Evolutionary conservation across 495 filamentous ascomycete species (phyloP), one percentile per base, ranked within the genome.

Genomic region (Penicillium coprophilum): DNA sequence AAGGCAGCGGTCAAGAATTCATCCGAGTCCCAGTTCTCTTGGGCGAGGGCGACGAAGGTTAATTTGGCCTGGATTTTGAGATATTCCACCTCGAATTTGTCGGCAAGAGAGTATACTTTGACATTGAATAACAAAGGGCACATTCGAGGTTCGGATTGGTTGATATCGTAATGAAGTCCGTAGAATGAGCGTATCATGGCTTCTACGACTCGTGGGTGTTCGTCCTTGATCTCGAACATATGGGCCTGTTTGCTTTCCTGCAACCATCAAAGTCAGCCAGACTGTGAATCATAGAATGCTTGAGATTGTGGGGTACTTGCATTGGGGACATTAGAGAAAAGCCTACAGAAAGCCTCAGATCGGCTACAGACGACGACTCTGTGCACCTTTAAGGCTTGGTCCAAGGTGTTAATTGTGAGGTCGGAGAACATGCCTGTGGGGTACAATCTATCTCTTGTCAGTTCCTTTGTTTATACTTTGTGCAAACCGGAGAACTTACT

Each of bases 61-160:
- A 66, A 47, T 23, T 53, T 57, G 0, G 73, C 65, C 10, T 75
- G 56, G 0, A 61, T 30, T 56, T 77, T 74, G 9, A 81, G 57
- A 12, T 43, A 57, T 0, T 51, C 58, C 5, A 81, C 63, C 20
- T 61, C 58, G 53, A 72, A 78, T 47, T 77, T 78, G 50, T 79
- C 72, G 3, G 70, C 75, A 23, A 77, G 66, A 4, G 68, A 52
- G 47, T 78, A 81, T n/a, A 77, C 61, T n/a, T 66, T 63, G 50
- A 17, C 34, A 17, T 76, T 63, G 53, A 72, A 66, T 6, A 71
- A 34, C 27, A 73, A 46, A 27, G 60, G 43, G 11, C 50, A 63
- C 64, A 67, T 50, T 40, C 59, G 34, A 13, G 19, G 66, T 50
- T 44, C 67, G 64, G 12, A 64, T 60, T 23, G 61, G 48, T 30